Evolutionary conservation across 305 asterid species (phyloP).

Genomic region (Caryopteris hybrid): DNA sequence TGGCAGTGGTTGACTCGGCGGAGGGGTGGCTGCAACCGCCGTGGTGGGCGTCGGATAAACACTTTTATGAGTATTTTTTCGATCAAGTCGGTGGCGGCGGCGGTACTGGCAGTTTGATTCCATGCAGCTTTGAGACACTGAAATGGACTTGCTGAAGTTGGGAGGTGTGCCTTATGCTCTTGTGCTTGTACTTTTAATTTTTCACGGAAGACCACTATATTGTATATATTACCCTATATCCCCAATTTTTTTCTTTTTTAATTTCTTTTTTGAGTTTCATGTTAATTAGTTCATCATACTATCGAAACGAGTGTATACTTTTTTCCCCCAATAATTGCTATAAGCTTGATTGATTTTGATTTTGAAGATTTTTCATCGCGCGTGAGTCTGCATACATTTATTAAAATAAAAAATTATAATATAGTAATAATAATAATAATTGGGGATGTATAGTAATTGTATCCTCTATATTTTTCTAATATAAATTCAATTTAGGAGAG

Average conservation of each 20-base stretch:
- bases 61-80: slow-evolving; percentile 43
- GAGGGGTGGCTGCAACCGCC: slow-evolving; percentile 64
- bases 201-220: neutral
- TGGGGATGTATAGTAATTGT: too few relatives aligned
- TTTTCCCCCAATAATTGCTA: neutral
- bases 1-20: slow-evolving; percentile 52
- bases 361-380: neutral
- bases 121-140: slow-evolving; percentile 44
- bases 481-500: too few relatives aligned
- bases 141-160: slow-evolving; percentile 27
- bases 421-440: too few relatives aligned
- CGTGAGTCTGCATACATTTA: too few relatives aligned
- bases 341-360: neutral
- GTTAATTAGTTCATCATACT: slow-evolving; percentile 8
- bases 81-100: slow-evolving; percentile 36
- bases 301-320: slow-evolving; percentile 1
- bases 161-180: slow-evolving; percentile 38
- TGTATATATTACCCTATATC: slow-evolving; percentile 7
- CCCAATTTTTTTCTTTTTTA: neutral
- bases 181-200: slow-evolving; percentile 26
- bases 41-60: slow-evolving; percentile 58
- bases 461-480: too few relatives aligned
- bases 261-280: neutral
- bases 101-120: slow-evolving; percentile 28
- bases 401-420: too few relatives aligned